phyloP scores from a whole-genome alignment of 495 filamentous ascomycete species.

The Podospora conica region DNA sequence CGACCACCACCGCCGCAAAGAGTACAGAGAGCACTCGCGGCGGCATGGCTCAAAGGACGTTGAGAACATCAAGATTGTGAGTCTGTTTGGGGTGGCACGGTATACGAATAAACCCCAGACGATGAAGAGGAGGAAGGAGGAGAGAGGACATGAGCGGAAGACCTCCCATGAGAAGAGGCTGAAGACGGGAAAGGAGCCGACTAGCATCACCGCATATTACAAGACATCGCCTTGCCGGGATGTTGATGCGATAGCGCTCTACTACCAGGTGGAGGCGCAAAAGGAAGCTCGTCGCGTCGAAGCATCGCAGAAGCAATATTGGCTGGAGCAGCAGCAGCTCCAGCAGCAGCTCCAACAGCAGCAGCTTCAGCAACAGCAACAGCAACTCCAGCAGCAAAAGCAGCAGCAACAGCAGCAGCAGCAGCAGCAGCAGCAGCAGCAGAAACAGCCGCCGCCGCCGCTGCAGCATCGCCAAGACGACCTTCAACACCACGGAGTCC shows the following conservation, averaged over 20 bases:
- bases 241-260: not conserved
- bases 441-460: not conserved
- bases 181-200: not conserved
- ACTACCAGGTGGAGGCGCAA: not conserved
- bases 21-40: not conserved
- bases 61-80: not conserved
- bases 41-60: not conserved
- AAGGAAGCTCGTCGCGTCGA: not conserved
- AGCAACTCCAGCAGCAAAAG: not conserved
- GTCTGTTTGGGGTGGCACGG: not conserved
- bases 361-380: not conserved
- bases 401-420: not conserved
- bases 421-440: not conserved
- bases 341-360: not conserved
- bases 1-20: not conserved
- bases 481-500: not conserved
- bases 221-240: not conserved
- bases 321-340: not conserved
- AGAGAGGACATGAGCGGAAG: not conserved
- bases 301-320: not conserved
- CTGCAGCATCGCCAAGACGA: not conserved
- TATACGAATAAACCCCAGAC: not conserved
- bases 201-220: slow-evolving; percentile 1
- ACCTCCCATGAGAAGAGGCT: not conserved
- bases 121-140: not conserved